Evolutionary conservation across 768 basidiomycete species (phyloP), one percentile per base, ranked within the genome.

Genomic region (Lyophyllum shimeji): DNA sequence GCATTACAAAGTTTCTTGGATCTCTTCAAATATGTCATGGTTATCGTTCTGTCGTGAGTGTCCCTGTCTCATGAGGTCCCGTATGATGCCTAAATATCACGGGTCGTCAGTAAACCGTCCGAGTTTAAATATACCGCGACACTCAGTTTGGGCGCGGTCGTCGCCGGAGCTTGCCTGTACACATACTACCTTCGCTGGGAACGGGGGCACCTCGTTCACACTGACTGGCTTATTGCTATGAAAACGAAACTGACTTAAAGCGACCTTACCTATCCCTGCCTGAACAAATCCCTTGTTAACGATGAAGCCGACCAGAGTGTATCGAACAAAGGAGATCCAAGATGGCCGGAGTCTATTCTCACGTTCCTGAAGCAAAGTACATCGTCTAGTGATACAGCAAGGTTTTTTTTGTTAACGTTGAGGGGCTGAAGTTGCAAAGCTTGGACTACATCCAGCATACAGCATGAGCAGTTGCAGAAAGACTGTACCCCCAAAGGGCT

Each of bases 1-100:
- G 65, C 69, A 0, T 63, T 79, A 33, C 74, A 76, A 33, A 74
- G 68, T 39, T 49, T 62, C 3, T 56, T 67, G 5, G 73, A 76
- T 42, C 40, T 71, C 48, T 40, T 65, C 39, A 68, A 63, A 59
- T 68, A 59, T 40, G 52, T 24, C 21, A 24, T 46, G 23, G 45
- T 46, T n/a, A 24, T 61, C 11, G 56, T 62, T n/a, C 39, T 40
- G n/a, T 40, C 39, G 39, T 40, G 17, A 40, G 39, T 18, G 15
- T 17, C 3, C 3, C 5, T 40, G 5, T 40, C 15, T 40, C 39
- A 7, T n/a, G 39, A 13, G 15, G 5, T 40, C 1, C n/a, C 5
- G 3, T n/a, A n/a, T 4, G n/a, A 7, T 15, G n/a, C n/a, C n/a
- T n/a, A 18, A 40, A n/a, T 40, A 3, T 3, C 4, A 40, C 9